Base-by-base conservation (phyloP, 1,284 basidiomycete species). In the Puccinia triticina region DNA sequence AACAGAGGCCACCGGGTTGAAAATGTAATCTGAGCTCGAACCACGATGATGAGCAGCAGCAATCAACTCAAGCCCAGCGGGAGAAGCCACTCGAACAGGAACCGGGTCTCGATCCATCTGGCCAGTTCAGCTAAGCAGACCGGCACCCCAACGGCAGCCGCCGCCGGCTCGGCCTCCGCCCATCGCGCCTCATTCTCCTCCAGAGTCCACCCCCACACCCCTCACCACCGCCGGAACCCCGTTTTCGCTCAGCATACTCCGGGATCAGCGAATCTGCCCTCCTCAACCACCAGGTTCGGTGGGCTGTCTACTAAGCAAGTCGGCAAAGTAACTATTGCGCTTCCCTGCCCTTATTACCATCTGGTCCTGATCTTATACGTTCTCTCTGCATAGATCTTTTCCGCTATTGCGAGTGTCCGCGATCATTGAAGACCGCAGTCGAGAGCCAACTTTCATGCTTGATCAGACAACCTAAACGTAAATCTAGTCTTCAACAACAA, bases 321-420 rank as follows among this genome's bases (percentile, higher is more conserved):
- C 37, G 57, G 64, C 46, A 77, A 77, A 66, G 75, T 77, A 66
- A 43, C 40, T 43, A 4, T 43, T 43, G 7, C 4, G 12, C 40
- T 12, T 12, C 12, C 40, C 4, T 43, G 7, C 40, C 40, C 4
- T 43, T 43, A 12, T 12, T 12, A 43, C 40, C 40, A 43, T 43
- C 40, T 43, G 40, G 12, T 43, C 12, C 40, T 43, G 40, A n/a
- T n/a, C 18, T 43, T 43, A 43, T 43, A 4, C 40, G 4, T 43
- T 43, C 40, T 43, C 40, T 43, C 40, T 71, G 10, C 0, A n/a
- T 12, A 43, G 40, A 43, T 43, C 40, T 43, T 12, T 43, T 43
- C 40, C 21, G 59, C 78, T 26, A 81, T 81, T 7, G 78, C 78
- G 64, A 81, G 78, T 32, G 69, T 81, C 34, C 53, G 78, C n/a